A percentile compares a stretch with the other conserved stretches of the same genome.
Evolutionary conservation across 306 rosid genomes (phyloP).

Genomic region (Macrotyloma uniflorum): DNA sequence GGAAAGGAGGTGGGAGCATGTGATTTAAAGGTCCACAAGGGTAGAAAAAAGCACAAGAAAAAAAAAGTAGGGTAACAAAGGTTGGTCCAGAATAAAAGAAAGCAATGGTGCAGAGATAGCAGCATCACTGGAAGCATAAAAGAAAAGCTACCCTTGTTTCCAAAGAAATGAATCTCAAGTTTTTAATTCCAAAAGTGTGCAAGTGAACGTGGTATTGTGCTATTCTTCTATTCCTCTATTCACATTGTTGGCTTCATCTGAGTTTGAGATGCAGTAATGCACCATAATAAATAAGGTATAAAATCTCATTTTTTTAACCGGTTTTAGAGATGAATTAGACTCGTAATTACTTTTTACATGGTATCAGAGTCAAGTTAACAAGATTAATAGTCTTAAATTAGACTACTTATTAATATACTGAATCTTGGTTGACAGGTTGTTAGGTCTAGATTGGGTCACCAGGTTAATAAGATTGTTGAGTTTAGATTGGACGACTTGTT

Average conservation of each 20-base stretch:
- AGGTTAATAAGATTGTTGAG: no score
- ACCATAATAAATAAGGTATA: no score
- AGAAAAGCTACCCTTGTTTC: conserved; percentile 39
- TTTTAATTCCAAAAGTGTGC: conserved; percentile 32
- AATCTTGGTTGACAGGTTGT: no score
- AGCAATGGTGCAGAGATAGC: conserved; percentile 39
- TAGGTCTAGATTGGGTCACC: no score
- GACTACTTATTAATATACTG: no score
- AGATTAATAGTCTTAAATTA: no score
- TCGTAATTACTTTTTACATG: no score
- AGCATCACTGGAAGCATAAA: conserved; percentile 45
- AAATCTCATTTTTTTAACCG: no score
- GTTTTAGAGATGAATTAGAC: no score
- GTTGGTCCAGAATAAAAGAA: conserved; percentile 48
- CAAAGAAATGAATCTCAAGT: conserved; percentile 14
- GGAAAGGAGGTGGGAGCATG: conserved; percentile 53
- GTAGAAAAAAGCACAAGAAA: conserved; percentile 11
- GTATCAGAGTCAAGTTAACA: no score
- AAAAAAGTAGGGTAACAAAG: conserved; percentile 39
- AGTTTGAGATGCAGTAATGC: no score
- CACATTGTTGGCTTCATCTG: background rate
- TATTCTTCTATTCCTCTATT: background rate
- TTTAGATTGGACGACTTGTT: no score
- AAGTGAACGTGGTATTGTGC: background rate
- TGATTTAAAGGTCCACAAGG: conserved; percentile 52